Evolutionary conservation across 345 rosid genomes (phyloP).

Genomic region (Syzygium grande): DNA sequence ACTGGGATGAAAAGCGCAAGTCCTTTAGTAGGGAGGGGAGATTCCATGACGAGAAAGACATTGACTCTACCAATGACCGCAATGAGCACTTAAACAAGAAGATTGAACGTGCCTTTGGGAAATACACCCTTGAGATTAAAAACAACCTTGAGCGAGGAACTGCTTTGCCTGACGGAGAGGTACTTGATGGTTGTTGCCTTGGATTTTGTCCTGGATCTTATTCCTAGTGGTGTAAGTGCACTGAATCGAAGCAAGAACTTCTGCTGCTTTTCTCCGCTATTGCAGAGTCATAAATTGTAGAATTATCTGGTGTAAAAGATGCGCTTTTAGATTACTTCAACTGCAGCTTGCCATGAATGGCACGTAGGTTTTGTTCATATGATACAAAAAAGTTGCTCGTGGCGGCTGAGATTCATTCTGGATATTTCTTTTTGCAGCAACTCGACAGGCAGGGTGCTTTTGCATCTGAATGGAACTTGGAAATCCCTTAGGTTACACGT

Average conservation of each 20-base stretch:
- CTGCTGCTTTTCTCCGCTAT: background rate
- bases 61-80: slow-evolving; percentile 94
- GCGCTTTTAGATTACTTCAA: background rate
- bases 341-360: background rate
- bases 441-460: background rate
- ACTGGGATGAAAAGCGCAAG: slow-evolving; percentile 61
- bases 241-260: background rate
- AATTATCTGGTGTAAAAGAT: background rate
- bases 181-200: slow-evolving; percentile 5
- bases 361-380: background rate
- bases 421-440: background rate
- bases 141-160: slow-evolving; percentile 98
- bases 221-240: background rate
- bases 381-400: background rate
- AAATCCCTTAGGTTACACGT: background rate
- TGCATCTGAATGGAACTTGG: background rate
- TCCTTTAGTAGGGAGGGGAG: slow-evolving; percentile 88
- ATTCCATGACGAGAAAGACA: slow-evolving; percentile 88
- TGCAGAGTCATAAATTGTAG: background rate
- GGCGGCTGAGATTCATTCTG: background rate
- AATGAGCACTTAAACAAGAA: slow-evolving; percentile 99
- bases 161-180: slow-evolving; percentile 81
- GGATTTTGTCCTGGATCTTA: background rate
- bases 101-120: slow-evolving; percentile 93
- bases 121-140: slow-evolving; percentile 90